Conservation (phyloP, 345 rosid species). For the Boechera divaricarpa region DNA sequence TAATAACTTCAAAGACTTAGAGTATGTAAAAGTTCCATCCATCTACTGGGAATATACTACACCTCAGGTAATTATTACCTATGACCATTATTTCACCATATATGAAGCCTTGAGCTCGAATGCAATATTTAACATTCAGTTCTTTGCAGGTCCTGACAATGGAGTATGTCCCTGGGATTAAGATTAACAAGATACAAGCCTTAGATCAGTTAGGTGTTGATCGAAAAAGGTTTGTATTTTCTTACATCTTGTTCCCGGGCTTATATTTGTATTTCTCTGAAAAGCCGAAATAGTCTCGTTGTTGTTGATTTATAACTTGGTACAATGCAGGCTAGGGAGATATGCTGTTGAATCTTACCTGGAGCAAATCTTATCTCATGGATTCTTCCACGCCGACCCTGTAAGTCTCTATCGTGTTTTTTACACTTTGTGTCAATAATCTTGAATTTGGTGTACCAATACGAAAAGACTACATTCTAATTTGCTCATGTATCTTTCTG, state of each 20-base stretch:
- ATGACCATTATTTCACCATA: slow-evolving; percentile 11
- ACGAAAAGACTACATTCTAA: slow-evolving; percentile 13
- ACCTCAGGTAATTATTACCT: slow-evolving; percentile 65
- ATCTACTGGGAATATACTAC: slow-evolving; percentile 89
- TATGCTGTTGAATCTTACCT: slow-evolving; percentile 99
- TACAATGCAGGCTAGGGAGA: slow-evolving; percentile 73
- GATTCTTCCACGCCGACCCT: slow-evolving; percentile 98
- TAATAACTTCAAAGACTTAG: slow-evolving; percentile 76
- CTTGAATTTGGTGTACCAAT: not conserved
- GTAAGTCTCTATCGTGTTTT: slow-evolving; percentile 50
- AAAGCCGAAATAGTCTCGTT: slow-evolving; percentile 5
- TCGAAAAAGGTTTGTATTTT: slow-evolving; percentile 70
- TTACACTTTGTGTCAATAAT: not conserved
- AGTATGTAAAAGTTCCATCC: slow-evolving; percentile 88
- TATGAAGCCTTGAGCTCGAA: slow-evolving; percentile 20
- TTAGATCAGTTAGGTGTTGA: slow-evolving; percentile 94
- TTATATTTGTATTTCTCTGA: not conserved
- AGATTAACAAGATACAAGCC: slow-evolving; percentile 89
- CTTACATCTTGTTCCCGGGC: not conserved
- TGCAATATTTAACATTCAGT: slow-evolving; percentile 2
- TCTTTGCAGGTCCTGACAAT: slow-evolving; percentile 81
- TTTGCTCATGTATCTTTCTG: slow-evolving; percentile 15
- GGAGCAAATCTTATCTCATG: slow-evolving; percentile 98
- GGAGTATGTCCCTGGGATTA: slow-evolving; percentile 99
- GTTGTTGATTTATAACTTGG: slow-evolving; percentile 24